Base-by-base conservation (phyloP, 441 rosid genomes). In the Sinapis alba region DNA sequence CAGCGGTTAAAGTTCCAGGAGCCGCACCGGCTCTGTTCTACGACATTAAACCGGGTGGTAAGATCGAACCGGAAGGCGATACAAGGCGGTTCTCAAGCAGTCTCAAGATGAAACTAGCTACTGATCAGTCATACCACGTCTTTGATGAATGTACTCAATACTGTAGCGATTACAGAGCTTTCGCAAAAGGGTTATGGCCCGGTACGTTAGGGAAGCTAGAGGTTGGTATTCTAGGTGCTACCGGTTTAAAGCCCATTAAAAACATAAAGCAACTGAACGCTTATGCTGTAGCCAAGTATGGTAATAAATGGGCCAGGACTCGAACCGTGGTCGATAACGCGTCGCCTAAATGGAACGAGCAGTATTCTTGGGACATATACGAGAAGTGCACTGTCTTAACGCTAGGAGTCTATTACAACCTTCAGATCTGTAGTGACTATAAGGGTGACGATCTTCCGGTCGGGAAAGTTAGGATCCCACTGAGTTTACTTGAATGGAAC, bases 271-370 rank as follows among this genome's bases (percentile, higher is more conserved):
- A 24, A 0, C 24, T 43, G 18, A 30, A 11, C 6, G 50, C 38
- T 19, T 76, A 76, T 0, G 75, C 28, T 1, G 79, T 76, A 12
- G 79, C 66, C 13, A 76, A 76, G 57, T 76, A 76, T 8, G 79
- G 79, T 6, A 56, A 63, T 3, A 76, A 64, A 57, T 76, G 79
- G 79, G 65, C 19, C 2, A 76, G 71, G 65, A 76, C 75, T 26
- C 65, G 79, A 56, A 69, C 79, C 16, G 61, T 76, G 66, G 71
- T 76, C 9, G 1, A 62, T 16, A 70, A 6, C 3, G 5, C 5
- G 2, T 62, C 71, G 26, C 79, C 75, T 0, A 76, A 69, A 51
- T 69, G 79, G 79, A 76, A 70, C 61, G 75, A 76, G 54, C 79
- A 76, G 63, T 69, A 70, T 11, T 38, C 66, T 1, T 76, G 70